These are phyloP conservation scores for Neophaeococcomyces mojaviensis DNA, from an alignment of 2,329 filamentous ascomycete genomes.

Conservation along the genomic window DNA sequence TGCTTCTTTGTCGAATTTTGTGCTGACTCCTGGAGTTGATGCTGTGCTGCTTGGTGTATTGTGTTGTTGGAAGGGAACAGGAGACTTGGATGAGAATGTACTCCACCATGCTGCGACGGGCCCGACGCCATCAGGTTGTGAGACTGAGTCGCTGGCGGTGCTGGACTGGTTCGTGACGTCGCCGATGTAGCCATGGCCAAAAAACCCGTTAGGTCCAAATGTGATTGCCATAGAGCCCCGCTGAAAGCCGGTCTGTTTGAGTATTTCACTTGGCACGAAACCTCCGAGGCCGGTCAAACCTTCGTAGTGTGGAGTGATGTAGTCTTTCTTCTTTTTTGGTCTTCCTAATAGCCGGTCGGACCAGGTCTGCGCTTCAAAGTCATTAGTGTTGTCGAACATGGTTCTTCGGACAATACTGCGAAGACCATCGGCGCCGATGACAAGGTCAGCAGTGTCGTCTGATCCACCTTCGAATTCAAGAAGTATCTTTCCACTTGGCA, in stretches of 20 bases:
- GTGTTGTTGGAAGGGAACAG: neutral
- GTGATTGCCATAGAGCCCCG: conserved; percentile 35
- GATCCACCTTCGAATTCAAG: conserved; percentile 31
- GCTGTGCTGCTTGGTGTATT: conserved; percentile 12
- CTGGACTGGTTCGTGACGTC: conserved; percentile 19
- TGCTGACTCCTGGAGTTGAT: conserved; percentile 4
- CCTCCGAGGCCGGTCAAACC: conserved; percentile 41
- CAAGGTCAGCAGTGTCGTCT: conserved; percentile 31
- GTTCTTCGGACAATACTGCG: conserved; percentile 30
- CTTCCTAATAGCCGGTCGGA: conserved; percentile 22
- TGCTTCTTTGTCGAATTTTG: conserved; percentile 12
- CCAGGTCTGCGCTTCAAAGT: conserved; percentile 18
- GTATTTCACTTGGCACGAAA: conserved; percentile 31
- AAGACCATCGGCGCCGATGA: conserved; percentile 39
- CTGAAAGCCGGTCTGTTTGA: conserved; percentile 26
- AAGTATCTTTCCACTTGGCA: conserved; percentile 17
- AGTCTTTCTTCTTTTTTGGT: conserved; percentile 8
- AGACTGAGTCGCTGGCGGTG: neutral
- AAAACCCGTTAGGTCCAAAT: conserved; percentile 45
- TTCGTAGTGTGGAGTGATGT: conserved; percentile 32
- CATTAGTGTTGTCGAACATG: conserved; percentile 29
- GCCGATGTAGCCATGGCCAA: conserved; percentile 39
- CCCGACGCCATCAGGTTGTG: conserved; percentile 25
- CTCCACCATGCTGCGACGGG: conserved; percentile 40
- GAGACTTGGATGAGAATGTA: conserved; percentile 24